Base-by-base conservation (phyloP, 345 rosid genomes). In the Camelina laxa region DNA sequence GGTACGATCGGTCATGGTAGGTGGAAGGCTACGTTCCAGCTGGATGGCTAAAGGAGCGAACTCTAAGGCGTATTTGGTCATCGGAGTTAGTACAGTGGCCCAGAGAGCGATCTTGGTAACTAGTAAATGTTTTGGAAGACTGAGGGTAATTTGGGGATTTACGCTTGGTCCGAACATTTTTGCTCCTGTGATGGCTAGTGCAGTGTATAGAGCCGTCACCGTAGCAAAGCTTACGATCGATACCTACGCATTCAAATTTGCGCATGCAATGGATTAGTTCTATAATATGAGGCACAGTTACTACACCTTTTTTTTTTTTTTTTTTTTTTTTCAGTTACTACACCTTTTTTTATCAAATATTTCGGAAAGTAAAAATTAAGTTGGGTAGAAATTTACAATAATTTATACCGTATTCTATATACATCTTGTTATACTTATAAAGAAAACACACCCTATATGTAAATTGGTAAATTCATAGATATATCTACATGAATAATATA, bases 41-140 rank as follows among this genome's bases (percentile, higher is more conserved):
- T 89, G 92, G 74, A 89, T 87, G 24, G 97, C 89, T 38, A 89
- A 75, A n/a, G 97, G 93, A 12, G 89, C 85, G 19, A 88, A 89
- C 77, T 87, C 88, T 2, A 89, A 86, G 3, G 96, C 93, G 47
- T 89, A 92, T 66, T 92, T 89, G 54, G 97, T 88, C 87, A 89
- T 82, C 22, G 96, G 97, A 4, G 93, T 88, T 6, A 89, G 65
- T 22, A 87, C 93, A 13, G 91, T 84, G 50, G 92, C 91, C 97
- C 93, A 91, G 11, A 89, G 60, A 19, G 93, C 93, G 22, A 89
- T 80, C 80, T 85, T 89, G 35, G 97, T 84, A n/a, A 81, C n/a
- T 33, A 85, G 24, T 20, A 81, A 76, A 69, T 87, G 84, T 5
- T 44, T 80, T 5, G 96, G 93, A 77, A 89, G 78, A 85, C 90